Conservation (phyloP, 371 early-diverging fungal species). For the Syncephalis fuscata region DNA sequence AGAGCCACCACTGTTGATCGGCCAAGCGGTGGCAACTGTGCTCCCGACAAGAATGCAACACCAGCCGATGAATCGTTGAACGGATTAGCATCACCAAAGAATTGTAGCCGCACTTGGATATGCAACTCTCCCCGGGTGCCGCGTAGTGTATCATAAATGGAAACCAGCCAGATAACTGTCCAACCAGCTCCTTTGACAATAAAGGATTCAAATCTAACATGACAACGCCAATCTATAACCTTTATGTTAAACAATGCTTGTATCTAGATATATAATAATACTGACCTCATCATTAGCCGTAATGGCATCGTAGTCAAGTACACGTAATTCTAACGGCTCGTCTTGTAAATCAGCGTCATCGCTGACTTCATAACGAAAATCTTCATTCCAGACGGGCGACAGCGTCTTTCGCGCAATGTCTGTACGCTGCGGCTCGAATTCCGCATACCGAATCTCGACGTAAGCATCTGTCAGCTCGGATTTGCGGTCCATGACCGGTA, state of each 20-base stretch:
- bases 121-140: slow-evolving; percentile 54
- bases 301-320: slow-evolving; percentile 60
- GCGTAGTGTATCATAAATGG: slow-evolving; percentile 41
- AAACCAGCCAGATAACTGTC: slow-evolving; percentile 56
- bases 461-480: slow-evolving; percentile 58
- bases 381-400: slow-evolving; percentile 60
- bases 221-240: slow-evolving; percentile 26
- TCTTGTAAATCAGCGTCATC: slow-evolving; percentile 57
- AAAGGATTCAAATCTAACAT: slow-evolving; percentile 55
- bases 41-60: slow-evolving; percentile 41
- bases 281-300: slow-evolving; percentile 49
- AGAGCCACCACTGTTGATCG: slow-evolving; percentile 14
- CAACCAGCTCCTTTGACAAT: slow-evolving; percentile 20
- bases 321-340: slow-evolving; percentile 53
- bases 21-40: slow-evolving; percentile 12
- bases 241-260: no score
- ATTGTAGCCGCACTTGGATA: slow-evolving; percentile 42
- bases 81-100: slow-evolving; percentile 53
- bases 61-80: slow-evolving; percentile 41
- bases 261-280: no score
- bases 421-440: slow-evolving; percentile 37
- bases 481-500: slow-evolving; percentile 63
- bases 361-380: slow-evolving; percentile 37
- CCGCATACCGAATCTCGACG: slow-evolving; percentile 53
- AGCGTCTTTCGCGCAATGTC: slow-evolving; percentile 41